Evolutionary conservation across 257 asterid species (phyloP).

Genomic region (Voacanga thouarsii): DNA sequence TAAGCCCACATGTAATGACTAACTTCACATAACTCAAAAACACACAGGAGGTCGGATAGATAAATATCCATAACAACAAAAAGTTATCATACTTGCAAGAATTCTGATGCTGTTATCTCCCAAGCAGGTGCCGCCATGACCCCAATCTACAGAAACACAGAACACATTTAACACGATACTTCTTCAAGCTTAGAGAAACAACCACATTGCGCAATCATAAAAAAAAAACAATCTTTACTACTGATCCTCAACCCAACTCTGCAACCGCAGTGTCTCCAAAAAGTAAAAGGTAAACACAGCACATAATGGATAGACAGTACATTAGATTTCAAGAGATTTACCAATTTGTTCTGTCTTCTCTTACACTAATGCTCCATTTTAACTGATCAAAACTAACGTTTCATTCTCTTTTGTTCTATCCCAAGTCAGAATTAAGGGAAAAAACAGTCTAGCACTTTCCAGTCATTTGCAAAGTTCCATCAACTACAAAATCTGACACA

Average conservation of each 20-base stretch:
- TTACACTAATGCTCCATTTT: too few species aligned
- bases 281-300: not conserved
- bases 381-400: too few species aligned
- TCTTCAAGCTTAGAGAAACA: not conserved
- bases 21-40: not conserved
- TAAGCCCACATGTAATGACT: not conserved
- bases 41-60: not conserved
- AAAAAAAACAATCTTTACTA: not conserved
- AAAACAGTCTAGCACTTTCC: not conserved
- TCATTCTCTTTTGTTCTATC: too few species aligned
- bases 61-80: not conserved
- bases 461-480: too few species aligned
- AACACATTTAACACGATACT: not conserved
- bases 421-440: too few species aligned
- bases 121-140: conserved; percentile 56
- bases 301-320: not conserved
- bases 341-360: too few species aligned
- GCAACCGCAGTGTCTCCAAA: not conserved
- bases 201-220: not conserved
- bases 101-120: conserved; percentile 59
- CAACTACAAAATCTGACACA: too few species aligned
- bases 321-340: too few species aligned
- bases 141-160: conserved; percentile 13
- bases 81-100: conserved; percentile 44
- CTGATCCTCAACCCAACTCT: not conserved